A percentile compares a stretch with the other conserved stretches of the same genome.
phyloP scores from a whole-genome alignment of 306 rosid species.

The Ormosia emarginata region DNA sequence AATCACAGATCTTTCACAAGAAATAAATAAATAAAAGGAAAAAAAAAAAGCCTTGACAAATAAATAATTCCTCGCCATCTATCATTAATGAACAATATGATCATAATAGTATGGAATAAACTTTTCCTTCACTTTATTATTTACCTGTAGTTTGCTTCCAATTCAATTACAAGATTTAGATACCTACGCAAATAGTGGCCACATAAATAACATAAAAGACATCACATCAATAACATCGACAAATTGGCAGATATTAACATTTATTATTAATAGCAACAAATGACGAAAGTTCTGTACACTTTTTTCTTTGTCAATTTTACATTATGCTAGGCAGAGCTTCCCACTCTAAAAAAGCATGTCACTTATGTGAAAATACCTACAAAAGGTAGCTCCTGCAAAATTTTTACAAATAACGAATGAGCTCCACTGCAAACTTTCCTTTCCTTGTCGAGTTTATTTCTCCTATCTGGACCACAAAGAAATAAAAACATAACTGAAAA shows the following conservation, averaged over 20 bases:
- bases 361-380: background rate
- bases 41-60: too few species aligned
- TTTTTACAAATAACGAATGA: conserved; percentile 62
- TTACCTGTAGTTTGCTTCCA: background rate
- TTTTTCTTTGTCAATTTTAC: background rate
- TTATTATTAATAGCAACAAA: background rate
- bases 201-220: background rate
- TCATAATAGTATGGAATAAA: background rate
- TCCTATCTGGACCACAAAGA: conserved; percentile 60
- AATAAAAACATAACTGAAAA: conserved; percentile 1
- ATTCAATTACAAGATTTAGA: background rate
- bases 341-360: background rate
- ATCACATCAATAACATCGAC: background rate
- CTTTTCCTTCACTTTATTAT: background rate
- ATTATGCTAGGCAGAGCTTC: background rate
- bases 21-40: too few species aligned
- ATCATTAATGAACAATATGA: background rate
- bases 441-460: conserved; percentile 79
- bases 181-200: too few species aligned
- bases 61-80: too few species aligned
- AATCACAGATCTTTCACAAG: too few species aligned
- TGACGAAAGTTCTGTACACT: background rate
- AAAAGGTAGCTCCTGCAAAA: background rate
- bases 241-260: background rate
- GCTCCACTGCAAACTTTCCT: conserved; percentile 82